Conservation (phyloP, 805 yeast species). For the Candida tibetensis region DNA sequence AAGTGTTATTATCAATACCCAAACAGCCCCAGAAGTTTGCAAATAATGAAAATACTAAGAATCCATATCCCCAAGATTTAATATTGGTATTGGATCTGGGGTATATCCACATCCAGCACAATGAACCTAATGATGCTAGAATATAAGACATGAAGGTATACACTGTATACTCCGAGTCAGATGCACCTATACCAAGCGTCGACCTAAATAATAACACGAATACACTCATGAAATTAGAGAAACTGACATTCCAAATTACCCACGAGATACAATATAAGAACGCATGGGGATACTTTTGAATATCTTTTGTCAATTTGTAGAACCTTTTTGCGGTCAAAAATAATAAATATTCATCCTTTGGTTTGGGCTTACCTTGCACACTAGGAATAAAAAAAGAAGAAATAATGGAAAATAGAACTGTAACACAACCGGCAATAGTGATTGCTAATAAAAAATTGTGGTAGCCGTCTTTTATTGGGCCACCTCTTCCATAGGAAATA, state of each 20-base stretch:
- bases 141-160: slow-evolving; percentile 37
- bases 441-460: slow-evolving; percentile 37
- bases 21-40: slow-evolving; percentile 40
- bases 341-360: slow-evolving; percentile 22
- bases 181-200: slow-evolving; percentile 35
- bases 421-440: slow-evolving; percentile 37
- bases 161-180: slow-evolving; percentile 39
- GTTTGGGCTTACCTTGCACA: slow-evolving; percentile 24
- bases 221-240: slow-evolving; percentile 32
- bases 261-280: slow-evolving; percentile 36
- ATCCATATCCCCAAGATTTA: slow-evolving; percentile 36
- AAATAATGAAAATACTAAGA: slow-evolving; percentile 28
- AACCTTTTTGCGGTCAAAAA: slow-evolving; percentile 28
- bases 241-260: slow-evolving; percentile 42
- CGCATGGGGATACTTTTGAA: slow-evolving; percentile 32
- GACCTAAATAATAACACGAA: slow-evolving; percentile 37
- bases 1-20: slow-evolving; percentile 25
- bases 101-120: slow-evolving; percentile 36
- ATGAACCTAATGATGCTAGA: slow-evolving; percentile 32
- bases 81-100: slow-evolving; percentile 22
- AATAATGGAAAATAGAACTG: slow-evolving; percentile 23
- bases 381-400: slow-evolving; percentile 30
- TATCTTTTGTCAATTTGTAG: slow-evolving; percentile 18
- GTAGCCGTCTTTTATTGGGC: slow-evolving; percentile 24
- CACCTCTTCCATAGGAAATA: slow-evolving; percentile 28